These are phyloP conservation scores for Pseudogymnoascus sp. DNA, from an alignment of 2,329 filamentous ascomycete species.

Conservation along the genomic window DNA sequence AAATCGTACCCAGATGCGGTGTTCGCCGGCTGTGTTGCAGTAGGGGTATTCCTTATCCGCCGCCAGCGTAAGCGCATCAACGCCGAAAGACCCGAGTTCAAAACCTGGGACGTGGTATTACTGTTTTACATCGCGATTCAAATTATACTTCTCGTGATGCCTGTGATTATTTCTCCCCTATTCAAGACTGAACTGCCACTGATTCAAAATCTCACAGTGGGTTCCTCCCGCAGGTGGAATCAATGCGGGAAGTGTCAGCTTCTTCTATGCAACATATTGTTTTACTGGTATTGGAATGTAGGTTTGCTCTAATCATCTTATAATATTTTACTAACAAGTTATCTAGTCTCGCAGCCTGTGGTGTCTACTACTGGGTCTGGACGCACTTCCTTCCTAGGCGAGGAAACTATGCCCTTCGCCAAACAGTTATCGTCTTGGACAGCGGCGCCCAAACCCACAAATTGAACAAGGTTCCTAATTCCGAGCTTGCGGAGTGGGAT, in stretches of 20 bases:
- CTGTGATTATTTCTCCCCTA: conserved; percentile 24
- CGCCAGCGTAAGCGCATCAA: conserved; percentile 44
- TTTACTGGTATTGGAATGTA: conserved; percentile 58
- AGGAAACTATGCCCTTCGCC: conserved; percentile 47
- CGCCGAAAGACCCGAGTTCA: conserved; percentile 44
- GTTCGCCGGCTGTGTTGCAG: conserved; percentile 49
- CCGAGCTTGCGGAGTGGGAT: conserved; percentile 50
- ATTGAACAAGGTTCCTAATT: conserved; percentile 46
- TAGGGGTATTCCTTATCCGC: conserved; percentile 53
- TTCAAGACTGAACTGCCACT: not conserved
- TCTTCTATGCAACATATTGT: conserved; percentile 67
- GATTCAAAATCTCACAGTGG: conserved; percentile 36
- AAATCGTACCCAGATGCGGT: conserved; percentile 50
- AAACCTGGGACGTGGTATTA: conserved; percentile 50
- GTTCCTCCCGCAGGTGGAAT: conserved; percentile 56
- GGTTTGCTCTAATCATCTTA: conserved; percentile 29
- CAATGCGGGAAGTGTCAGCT: conserved; percentile 58
- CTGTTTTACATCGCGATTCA: conserved; percentile 54
- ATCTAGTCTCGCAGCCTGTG: conserved; percentile 43
- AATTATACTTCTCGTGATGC: conserved; percentile 58
- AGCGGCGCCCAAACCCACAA: conserved; percentile 39
- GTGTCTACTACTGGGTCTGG: conserved; percentile 52
- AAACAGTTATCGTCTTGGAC: conserved; percentile 46
- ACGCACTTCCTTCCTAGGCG: conserved; percentile 48
- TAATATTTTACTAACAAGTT: not conserved